phyloP scores from a whole-genome alignment of 208 protist species.

The Leptomonas pyrrhocoris region DNA sequence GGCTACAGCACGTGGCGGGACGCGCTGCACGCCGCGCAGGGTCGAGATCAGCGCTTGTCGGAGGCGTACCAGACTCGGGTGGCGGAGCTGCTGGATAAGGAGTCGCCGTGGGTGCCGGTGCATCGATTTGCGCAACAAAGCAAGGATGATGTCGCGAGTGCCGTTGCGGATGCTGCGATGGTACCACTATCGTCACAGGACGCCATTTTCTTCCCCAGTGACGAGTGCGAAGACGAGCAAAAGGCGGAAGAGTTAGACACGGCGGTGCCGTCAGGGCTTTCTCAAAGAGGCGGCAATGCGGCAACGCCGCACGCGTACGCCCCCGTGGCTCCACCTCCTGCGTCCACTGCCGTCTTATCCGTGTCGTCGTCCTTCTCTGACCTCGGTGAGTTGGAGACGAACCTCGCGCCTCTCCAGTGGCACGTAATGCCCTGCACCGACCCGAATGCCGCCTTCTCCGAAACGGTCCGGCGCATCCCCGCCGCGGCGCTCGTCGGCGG shows the following conservation, averaged over 20 bases:
- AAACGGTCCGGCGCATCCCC: background rate
- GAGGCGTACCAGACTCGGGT: slow-evolving; percentile 19
- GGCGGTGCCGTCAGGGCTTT: background rate
- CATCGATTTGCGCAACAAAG: background rate
- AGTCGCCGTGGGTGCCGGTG: slow-evolving; percentile 22
- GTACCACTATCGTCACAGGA: background rate
- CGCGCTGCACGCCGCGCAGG: slow-evolving; percentile 24
- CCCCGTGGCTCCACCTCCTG: background rate
- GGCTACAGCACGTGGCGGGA: slow-evolving; percentile 28
- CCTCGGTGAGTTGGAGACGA: slow-evolving; percentile 19
- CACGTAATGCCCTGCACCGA: slow-evolving; percentile 6
- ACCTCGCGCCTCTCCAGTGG: slow-evolving; percentile 24
- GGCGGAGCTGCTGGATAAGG: slow-evolving; percentile 14
- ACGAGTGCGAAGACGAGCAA: slow-evolving; percentile 4
- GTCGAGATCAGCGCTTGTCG: slow-evolving; percentile 18
- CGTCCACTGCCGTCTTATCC: background rate
- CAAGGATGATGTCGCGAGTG: background rate
- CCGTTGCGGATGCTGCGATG: background rate
- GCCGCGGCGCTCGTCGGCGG: background rate
- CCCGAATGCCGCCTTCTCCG: slow-evolving; percentile 3
- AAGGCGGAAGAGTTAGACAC: background rate
- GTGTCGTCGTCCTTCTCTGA: slow-evolving; percentile 38
- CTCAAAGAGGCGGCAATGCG: too few relatives aligned
- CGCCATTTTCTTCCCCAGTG: slow-evolving; percentile 9
- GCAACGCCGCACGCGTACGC: too few relatives aligned